Evolutionary conservation across 2,329 filamentous ascomycete species (phyloP), one percentile per base, ranked within the genome.

Genomic region (Sarocladium brachiariae): DNA sequence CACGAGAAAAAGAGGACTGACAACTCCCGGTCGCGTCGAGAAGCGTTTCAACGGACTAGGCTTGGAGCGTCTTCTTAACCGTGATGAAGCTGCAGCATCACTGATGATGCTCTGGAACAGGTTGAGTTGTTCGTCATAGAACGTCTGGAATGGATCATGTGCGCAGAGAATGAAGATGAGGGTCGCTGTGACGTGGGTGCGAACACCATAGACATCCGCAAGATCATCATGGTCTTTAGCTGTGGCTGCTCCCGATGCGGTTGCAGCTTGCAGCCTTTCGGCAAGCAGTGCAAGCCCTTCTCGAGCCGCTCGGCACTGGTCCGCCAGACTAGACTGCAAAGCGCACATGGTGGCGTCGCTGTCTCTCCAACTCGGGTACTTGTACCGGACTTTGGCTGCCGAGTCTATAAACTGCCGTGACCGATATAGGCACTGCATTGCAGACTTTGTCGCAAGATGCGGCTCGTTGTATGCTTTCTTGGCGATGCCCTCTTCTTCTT

Each of bases 21-120:
- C n/a, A 1, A 51, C 31, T 6, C 50, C 50, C 9, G 41, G 50
- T 5, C 50, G 50, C 2, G 38, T 46, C n/a, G 50, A 33, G 50
- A 51, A 51, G n/a, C 50, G 50, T 16, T 45, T 51, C 23, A 51
- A 27, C 6, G 38, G 24, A 13, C 30, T 37, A 2, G 50, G 13
- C 16, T 37, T 51, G 25, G 39, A 5, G 27, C 27, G 35, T 23
- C 27, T 11, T 23, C 31, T 37, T 10, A 35, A 25, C 10, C 38
- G 24, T 25, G 39, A 30, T 4, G 39, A 46, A 2, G 50, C 50
- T 14, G 50, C 50, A 14, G 38, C 50, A 19, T 51, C 39, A 25
- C 38, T 51, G 18, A 51, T 27, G 27, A 51, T 51, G 31, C 39
- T 51, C 21, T 37, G 50, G 23, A 51, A 51, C 21, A 46, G 11